These are phyloP conservation scores for Gardenia jasminoides DNA, from an alignment of 257 asterid species.

Conservation along the genomic window DNA sequence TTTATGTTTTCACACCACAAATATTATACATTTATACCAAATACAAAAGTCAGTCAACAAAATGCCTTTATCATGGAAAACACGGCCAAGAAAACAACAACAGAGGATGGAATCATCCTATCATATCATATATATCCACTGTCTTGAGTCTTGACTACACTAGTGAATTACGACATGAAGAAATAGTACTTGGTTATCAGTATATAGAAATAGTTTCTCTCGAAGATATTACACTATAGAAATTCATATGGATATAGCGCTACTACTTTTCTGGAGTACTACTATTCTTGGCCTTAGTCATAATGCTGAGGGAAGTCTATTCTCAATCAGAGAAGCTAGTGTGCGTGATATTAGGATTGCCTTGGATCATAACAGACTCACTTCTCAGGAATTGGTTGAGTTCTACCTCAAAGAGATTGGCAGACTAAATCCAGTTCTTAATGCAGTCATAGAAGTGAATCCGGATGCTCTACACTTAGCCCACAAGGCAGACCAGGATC, in stretches of 20 bases:
- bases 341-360: conserved; percentile 32
- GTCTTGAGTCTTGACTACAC: no score
- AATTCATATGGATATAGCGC: no score
- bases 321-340: conserved; percentile 52
- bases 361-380: no score
- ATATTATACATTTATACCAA: no score
- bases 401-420: no score
- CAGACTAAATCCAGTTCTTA: conserved; percentile 16
- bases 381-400: no score
- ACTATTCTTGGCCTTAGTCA: neutral
- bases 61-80: neutral
- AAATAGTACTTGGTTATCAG: neutral
- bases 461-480: conserved; percentile 45
- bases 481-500: conserved; percentile 6
- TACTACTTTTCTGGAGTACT: neutral
- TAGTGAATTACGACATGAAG: neutral
- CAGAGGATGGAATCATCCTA: no score
- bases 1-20: no score
- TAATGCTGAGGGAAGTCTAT: conserved; percentile 14
- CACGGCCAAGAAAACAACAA: neutral
- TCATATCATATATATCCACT: no score
- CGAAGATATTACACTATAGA: neutral
- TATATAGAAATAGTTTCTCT: neutral
- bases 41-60: no score
- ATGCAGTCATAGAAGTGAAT: conserved; percentile 50